Percentiles rank a stretch among this genome's conserved stretches.
phyloP scores from a whole-genome alignment of 192 early-diverging fungal genomes.

The Dissophora globulifera region DNA sequence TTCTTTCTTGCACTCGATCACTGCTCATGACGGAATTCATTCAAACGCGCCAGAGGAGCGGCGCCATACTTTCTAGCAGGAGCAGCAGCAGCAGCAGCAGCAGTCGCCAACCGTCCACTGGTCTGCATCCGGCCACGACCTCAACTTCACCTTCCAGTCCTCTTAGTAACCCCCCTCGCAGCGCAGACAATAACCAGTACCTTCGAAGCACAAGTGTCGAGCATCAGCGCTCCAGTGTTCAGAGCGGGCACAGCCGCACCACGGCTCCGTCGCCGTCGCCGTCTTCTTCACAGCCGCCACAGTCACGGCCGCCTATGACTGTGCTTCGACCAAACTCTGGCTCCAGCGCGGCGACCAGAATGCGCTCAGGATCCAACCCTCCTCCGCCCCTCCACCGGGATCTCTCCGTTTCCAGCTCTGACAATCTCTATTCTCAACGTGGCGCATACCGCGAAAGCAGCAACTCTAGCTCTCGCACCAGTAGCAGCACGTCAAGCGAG shows the following conservation, averaged over 20 bases:
- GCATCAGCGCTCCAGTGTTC: neutral
- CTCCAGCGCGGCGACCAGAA: neutral
- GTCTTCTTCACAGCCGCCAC: conserved; percentile 12
- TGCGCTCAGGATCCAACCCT: conserved; percentile 38
- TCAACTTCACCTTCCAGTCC: conserved; percentile 11
- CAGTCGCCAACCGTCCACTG: neutral
- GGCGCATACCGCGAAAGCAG: conserved; percentile 9
- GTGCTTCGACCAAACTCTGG: conserved; percentile 4
- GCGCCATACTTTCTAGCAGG: conserved; percentile 18
- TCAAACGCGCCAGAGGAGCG: conserved; percentile 29
- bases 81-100: neutral
- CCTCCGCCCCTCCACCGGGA: conserved; percentile 19
- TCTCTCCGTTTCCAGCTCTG: conserved; percentile 5
- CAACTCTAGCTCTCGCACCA: conserved; percentile 1
- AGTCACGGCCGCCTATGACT: conserved; percentile 15
- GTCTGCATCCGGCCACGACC: neutral
- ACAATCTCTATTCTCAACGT: conserved; percentile 11
- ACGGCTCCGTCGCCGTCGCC: neutral
- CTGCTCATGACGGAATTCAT: conserved; percentile 11
- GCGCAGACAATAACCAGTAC: neutral
- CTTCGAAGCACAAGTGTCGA: neutral
- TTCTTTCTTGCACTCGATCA: neutral
- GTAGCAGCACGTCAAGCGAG: neutral
- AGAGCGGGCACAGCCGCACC: neutral
- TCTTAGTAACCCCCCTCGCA: neutral